Evolutionary conservation across 257 asterid genomes (phyloP).

Genomic region (Dorcoceras hygrometricum): DNA sequence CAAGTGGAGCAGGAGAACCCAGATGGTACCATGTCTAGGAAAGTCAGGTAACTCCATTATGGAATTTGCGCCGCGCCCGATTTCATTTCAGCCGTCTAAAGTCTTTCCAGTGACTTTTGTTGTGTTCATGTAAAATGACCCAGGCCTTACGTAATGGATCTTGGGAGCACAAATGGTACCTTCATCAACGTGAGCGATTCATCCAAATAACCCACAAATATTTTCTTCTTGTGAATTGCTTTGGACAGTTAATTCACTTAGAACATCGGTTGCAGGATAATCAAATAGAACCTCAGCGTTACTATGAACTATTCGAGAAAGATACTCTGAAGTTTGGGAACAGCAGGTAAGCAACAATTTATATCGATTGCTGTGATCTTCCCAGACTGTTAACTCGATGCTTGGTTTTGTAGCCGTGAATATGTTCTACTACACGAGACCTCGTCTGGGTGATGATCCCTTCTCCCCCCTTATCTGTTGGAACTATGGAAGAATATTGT

Average conservation of each 20-base stretch:
- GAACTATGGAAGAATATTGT: not conserved
- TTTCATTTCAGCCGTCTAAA: conserved; percentile 19
- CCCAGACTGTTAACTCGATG: not conserved
- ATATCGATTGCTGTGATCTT: not conserved
- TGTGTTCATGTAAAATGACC: conserved; percentile 21
- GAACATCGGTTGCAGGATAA: conserved; percentile 49
- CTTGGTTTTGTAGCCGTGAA: conserved; percentile 75
- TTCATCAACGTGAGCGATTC: conserved; percentile 69
- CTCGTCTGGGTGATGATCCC: conserved; percentile 55
- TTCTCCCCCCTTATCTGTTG: not conserved
- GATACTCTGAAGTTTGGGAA: conserved; percentile 94
- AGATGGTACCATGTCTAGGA: conserved; percentile 67
- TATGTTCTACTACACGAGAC: conserved; percentile 88
- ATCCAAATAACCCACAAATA: not conserved
- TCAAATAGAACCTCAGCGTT: conserved; percentile 74
- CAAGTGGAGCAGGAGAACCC: conserved; percentile 88
- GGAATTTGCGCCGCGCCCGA: not conserved
- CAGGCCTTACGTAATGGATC: conserved; percentile 98
- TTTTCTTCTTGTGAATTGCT: conserved; percentile 10
- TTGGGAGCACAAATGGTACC: conserved; percentile 96
- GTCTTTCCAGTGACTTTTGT: conserved; percentile 21
- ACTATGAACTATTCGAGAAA: conserved; percentile 79
- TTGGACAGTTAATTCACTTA: not conserved
- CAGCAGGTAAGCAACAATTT: conserved; percentile 64
- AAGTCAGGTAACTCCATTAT: conserved; percentile 62